phyloP scores from a whole-genome alignment of 371 early-diverging fungal species.

The Mortierella sp. region DNA sequence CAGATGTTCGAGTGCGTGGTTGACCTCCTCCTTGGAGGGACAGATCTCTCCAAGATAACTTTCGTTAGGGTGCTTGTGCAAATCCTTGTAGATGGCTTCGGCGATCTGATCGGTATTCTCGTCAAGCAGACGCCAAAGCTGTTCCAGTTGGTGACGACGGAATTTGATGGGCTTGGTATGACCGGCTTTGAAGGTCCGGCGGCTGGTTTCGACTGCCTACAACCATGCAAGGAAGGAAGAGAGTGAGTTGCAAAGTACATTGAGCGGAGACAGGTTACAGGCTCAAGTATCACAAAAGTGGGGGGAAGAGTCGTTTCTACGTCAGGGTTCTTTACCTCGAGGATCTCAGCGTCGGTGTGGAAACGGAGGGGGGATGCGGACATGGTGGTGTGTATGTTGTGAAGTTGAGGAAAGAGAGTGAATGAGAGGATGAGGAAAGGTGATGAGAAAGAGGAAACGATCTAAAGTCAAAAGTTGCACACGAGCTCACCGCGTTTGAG shows the following conservation, averaged over 20 bases:
- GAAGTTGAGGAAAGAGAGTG: background rate
- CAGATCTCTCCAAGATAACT: constrained; percentile 72
- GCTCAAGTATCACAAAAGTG: too few species aligned
- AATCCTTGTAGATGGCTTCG: constrained; percentile 73
- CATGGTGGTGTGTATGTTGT: constrained; percentile 2
- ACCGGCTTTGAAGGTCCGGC: constrained; percentile 61
- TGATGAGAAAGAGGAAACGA: background rate
- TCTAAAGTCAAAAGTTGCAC: too few species aligned
- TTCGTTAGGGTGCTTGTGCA: constrained; percentile 69
- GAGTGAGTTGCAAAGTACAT: too few species aligned
- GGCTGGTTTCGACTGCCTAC: constrained; percentile 56
- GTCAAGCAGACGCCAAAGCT: constrained; percentile 68
- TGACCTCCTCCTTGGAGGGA: constrained; percentile 64
- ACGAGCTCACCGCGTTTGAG: too few species aligned
- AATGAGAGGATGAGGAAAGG: background rate
- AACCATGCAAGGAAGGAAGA: background rate
- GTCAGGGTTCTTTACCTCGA: too few species aligned
- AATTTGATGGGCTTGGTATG: constrained; percentile 61
- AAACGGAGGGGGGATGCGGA: constrained; percentile 30
- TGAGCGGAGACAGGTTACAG: too few species aligned
- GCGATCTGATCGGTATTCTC: constrained; percentile 72
- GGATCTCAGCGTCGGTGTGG: constrained; percentile 33
- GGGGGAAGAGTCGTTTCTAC: too few species aligned
- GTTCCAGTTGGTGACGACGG: constrained; percentile 78
- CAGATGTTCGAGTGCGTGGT: constrained; percentile 66